Conservation (phyloP, 176 grass and related monocot species). For the Oryza rufipogon region DNA sequence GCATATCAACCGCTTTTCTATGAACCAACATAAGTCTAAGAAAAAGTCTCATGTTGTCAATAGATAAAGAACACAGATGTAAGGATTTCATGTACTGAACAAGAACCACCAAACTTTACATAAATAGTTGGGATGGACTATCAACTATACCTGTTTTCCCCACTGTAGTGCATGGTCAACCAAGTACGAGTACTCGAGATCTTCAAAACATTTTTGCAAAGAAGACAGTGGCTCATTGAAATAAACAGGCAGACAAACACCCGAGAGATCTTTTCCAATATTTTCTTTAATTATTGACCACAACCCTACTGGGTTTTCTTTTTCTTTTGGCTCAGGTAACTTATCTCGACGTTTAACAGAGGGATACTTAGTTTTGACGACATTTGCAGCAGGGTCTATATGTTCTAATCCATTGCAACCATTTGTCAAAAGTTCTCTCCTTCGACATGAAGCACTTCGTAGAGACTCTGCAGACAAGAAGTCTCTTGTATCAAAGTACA, state of each 20-base stretch:
- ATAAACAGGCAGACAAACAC: constrained; percentile 97
- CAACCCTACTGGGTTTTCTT: constrained; percentile 88
- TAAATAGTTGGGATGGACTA: background rate
- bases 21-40: constrained; percentile 10
- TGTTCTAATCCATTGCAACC: constrained; percentile 51
- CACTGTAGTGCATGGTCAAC: constrained; percentile 79
- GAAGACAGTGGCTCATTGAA: constrained; percentile 96
- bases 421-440: constrained; percentile 64
- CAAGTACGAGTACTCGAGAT: constrained; percentile 93
- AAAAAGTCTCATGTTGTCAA: background rate
- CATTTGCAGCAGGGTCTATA: constrained; percentile 37
- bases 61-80: constrained; percentile 17
- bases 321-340: constrained; percentile 91
- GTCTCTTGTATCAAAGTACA: constrained; percentile 89
- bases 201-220: constrained; percentile 98
- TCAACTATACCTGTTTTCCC: constrained; percentile 77
- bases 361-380: constrained; percentile 60
- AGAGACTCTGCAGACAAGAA: constrained; percentile 78
- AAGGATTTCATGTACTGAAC: background rate
- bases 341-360: constrained; percentile 71
- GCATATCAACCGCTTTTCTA: background rate
- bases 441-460: constrained; percentile 78
- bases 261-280: constrained; percentile 94
- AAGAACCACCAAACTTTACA: background rate
- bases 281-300: constrained; percentile 99